Base-by-base conservation (phyloP, 148 eudicot genomes). In the Arbutus unedo region DNA sequence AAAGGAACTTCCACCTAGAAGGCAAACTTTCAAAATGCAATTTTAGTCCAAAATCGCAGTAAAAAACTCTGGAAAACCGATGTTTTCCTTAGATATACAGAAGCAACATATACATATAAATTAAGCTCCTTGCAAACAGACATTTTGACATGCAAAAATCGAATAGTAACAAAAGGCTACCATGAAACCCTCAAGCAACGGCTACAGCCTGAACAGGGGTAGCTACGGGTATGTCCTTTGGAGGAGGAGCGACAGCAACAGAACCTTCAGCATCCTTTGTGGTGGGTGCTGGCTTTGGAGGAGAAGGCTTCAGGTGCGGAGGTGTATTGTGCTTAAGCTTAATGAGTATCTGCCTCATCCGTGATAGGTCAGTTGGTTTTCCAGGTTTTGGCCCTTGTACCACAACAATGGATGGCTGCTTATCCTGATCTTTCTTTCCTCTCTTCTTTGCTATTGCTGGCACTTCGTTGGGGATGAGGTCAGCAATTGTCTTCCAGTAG, bases 361-460 rank as follows among this genome's bases (percentile, higher is more conserved):
- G 85, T 2, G 92, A 87, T 53, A 89, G 83, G 49, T 91, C 91
- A 38, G 92, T 89, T 56, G 92, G 93, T 54, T 86, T 91, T 41
- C 91, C 93, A 8, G 91, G 91, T 62, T 91, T 91, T 23, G 93
- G 93, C 25, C 93, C 92, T 75, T 83, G 88, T 31, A 89, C 81
- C 76, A 91, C 91, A 43, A 55, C 19, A 59, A 89, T 59, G 3
- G 85, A 80, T 13, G 92, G 91, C 83, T 84, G 78, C 81, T 88
- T 87, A 57, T 82, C 88, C 81, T 89, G 83, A 19, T 82, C 88
- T 79, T 81, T 85, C 81, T 88, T 88, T 70, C 87, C 87, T 50
- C 88, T 87, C 86, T 79, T 88, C 87, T 81, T 79, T 57, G 84
- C 89, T 44, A 88, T 88, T 5, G 79, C 67, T 4, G 93, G 85